phyloP scores from a whole-genome alignment of 805 yeast species.

The Zygotorulaspora florentina region DNA sequence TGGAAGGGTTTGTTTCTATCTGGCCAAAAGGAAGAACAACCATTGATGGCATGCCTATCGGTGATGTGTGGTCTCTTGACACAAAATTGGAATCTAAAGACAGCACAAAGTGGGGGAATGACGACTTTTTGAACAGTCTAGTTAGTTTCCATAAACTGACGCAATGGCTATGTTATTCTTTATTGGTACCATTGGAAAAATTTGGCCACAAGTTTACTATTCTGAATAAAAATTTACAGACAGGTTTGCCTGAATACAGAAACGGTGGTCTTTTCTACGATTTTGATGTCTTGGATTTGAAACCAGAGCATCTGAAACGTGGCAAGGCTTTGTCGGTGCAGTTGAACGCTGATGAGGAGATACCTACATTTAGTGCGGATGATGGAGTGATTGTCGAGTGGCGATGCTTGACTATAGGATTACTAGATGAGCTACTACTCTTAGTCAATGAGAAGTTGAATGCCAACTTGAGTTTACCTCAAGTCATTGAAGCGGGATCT shows the following conservation, averaged over 20 bases:
- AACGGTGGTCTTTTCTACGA: slow-evolving; percentile 64
- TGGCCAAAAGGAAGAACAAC: slow-evolving; percentile 60
- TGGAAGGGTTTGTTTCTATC: slow-evolving; percentile 52
- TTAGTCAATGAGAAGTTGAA: slow-evolving; percentile 45
- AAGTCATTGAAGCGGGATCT: slow-evolving; percentile 62
- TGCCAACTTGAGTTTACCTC: slow-evolving; percentile 46
- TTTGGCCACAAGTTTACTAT: slow-evolving; percentile 42
- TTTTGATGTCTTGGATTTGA: slow-evolving; percentile 46
- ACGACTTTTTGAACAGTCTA: slow-evolving; percentile 35
- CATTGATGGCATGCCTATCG: slow-evolving; percentile 48
- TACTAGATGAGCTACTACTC: slow-evolving; percentile 51
- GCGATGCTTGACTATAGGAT: slow-evolving; percentile 58
- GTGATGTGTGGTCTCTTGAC: slow-evolving; percentile 57
- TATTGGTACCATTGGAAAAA: slow-evolving; percentile 47
- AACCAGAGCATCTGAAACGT: slow-evolving; percentile 36
- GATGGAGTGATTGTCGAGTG: slow-evolving; percentile 64
- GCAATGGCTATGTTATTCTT: slow-evolving; percentile 63
- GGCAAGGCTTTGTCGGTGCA: slow-evolving; percentile 39
- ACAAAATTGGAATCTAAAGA: slow-evolving; percentile 29
- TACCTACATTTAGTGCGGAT: slow-evolving; percentile 50
- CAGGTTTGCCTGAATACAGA: slow-evolving; percentile 59
- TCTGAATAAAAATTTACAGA: slow-evolving; percentile 40
- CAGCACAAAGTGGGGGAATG: slow-evolving; percentile 17
- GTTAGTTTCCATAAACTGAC: slow-evolving; percentile 64
- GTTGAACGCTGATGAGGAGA: slow-evolving; percentile 26